Percentiles rank a stretch among this genome's conserved stretches.
phyloP scores from a whole-genome alignment of 2,329 filamentous ascomycete genomes.

The Westerdykella ornata region DNA sequence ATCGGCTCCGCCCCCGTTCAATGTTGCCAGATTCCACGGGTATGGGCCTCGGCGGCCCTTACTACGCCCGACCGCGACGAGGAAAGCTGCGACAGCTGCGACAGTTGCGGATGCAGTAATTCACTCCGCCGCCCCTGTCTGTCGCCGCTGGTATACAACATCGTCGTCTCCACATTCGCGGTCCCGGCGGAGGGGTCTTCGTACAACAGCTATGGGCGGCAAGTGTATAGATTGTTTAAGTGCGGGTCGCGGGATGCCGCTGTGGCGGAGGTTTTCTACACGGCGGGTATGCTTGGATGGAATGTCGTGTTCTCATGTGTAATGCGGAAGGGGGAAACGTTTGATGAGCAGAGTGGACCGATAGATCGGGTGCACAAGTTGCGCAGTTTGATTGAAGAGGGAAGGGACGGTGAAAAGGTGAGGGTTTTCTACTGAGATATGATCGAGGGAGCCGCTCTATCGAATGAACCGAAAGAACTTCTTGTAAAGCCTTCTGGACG shows the following conservation, averaged over 20 bases:
- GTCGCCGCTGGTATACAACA: constrained; percentile 17
- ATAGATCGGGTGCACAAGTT: constrained; percentile 19
- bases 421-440: constrained; percentile 26
- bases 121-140: neutral
- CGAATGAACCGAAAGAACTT: too few relatives aligned
- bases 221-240: constrained; percentile 27
- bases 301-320: constrained; percentile 30
- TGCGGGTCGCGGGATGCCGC: constrained; percentile 31
- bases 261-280: constrained; percentile 24
- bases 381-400: constrained; percentile 21
- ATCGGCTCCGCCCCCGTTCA: too few relatives aligned
- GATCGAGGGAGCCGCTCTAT: neutral
- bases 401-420: constrained; percentile 10
- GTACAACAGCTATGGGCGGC: constrained; percentile 12
- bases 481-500: too few relatives aligned
- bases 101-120: neutral
- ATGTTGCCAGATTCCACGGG: neutral
- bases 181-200: constrained; percentile 6
- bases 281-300: constrained; percentile 26
- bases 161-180: constrained; percentile 20
- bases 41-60: constrained; percentile 28
- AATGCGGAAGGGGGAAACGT: constrained; percentile 19
- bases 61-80: constrained; percentile 23
- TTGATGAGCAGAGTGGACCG: constrained; percentile 12
- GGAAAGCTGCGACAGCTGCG: constrained; percentile 21